Percentiles rank a stretch among this genome's conserved stretches.
These are phyloP conservation scores for Nannizziopsis barbatae DNA, from an alignment of 2,329 filamentous ascomycete species.

Conservation along the genomic window DNA sequence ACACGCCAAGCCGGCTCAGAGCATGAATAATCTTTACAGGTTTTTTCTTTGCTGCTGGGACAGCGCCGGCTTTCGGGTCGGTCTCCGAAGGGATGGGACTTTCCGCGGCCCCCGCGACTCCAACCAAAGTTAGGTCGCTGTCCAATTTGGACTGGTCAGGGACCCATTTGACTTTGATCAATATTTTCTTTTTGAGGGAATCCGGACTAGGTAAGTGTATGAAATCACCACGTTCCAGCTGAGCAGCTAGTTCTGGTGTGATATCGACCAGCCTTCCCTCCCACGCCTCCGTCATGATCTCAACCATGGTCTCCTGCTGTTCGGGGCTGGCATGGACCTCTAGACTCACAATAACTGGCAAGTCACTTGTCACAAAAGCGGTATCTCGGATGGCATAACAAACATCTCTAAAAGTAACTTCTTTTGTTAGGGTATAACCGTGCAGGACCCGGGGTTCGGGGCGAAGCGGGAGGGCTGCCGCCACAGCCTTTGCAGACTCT, in stretches of 20 bases:
- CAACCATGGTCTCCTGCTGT: slow-evolving; percentile 85
- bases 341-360: slow-evolving; percentile 82
- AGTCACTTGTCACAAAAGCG: slow-evolving; percentile 62
- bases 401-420: slow-evolving; percentile 78
- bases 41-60: slow-evolving; percentile 29
- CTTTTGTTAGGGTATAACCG: slow-evolving; percentile 73
- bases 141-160: slow-evolving; percentile 17
- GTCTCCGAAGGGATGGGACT: neutral
- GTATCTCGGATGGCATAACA: slow-evolving; percentile 67
- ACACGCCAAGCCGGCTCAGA: slow-evolving; percentile 66
- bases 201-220: slow-evolving; percentile 54
- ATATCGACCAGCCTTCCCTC: slow-evolving; percentile 58
- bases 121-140: slow-evolving; percentile 12
- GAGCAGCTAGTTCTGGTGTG: slow-evolving; percentile 46
- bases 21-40: slow-evolving; percentile 56
- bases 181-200: slow-evolving; percentile 65
- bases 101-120: slow-evolving; percentile 11
- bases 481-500: slow-evolving; percentile 3
- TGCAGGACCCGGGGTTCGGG: slow-evolving; percentile 71
- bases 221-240: slow-evolving; percentile 27
- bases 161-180: slow-evolving; percentile 66
- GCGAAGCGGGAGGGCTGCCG: slow-evolving; percentile 7
- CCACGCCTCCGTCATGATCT: slow-evolving; percentile 89
- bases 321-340: slow-evolving; percentile 75
- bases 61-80: slow-evolving; percentile 5